These are phyloP conservation scores for Zychaea mexicana DNA, from an alignment of 371 early-diverging fungal species.

Conservation along the genomic window DNA sequence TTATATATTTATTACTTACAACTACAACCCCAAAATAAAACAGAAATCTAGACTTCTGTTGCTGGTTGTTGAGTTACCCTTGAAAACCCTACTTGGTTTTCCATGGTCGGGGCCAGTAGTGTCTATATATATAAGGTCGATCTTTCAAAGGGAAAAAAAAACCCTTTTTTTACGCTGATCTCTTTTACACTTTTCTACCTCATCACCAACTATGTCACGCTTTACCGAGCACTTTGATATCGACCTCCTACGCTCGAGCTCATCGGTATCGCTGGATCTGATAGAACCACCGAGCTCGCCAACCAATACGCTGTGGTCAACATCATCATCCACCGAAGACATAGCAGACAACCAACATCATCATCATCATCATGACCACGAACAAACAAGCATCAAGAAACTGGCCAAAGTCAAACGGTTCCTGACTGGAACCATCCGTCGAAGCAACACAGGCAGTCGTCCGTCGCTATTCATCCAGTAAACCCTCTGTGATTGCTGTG, in stretches of 20 bases:
- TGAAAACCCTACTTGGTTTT: background rate
- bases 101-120: too few relatives aligned
- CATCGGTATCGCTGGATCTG: background rate
- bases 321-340: background rate
- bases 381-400: background rate
- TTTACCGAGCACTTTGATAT: slow-evolving; percentile 10
- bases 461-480: background rate
- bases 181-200: background rate
- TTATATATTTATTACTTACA: too few relatives aligned
- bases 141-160: background rate
- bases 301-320: background rate
- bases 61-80: background rate
- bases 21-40: too few relatives aligned
- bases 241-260: background rate
- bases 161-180: background rate
- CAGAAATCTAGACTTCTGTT: too few relatives aligned
- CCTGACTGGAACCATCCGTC: background rate
- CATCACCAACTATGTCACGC: background rate
- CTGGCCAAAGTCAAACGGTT: background rate
- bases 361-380: background rate
- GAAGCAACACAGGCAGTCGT: background rate
- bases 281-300: background rate
- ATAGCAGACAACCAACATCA: slow-evolving; percentile 1
- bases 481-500: background rate
- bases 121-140: background rate